phyloP scores from a whole-genome alignment of 495 filamentous ascomycete species.

The Podospora bellae-mahoneyi region DNA sequence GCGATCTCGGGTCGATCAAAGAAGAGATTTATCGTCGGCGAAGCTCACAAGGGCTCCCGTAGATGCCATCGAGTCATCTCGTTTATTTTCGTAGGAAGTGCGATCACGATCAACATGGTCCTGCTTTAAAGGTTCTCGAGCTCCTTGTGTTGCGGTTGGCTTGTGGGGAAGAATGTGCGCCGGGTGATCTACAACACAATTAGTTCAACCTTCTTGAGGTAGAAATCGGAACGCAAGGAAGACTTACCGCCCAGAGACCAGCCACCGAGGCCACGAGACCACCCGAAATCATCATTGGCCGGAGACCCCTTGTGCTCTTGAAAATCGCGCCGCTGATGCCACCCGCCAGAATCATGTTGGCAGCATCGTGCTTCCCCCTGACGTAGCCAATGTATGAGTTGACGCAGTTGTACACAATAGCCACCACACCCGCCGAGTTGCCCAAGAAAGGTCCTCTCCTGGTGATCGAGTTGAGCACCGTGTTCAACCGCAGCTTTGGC shows the following conservation, averaged over 20 bases:
- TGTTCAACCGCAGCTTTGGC: conserved; percentile 87
- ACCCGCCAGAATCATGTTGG: conserved; percentile 83
- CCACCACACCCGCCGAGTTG: conserved; percentile 90
- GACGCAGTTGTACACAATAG: conserved; percentile 89
- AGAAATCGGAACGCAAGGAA: not conserved
- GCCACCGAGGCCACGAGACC: conserved; percentile 81
- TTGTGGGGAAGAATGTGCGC: conserved; percentile 30
- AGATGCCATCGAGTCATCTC: not conserved
- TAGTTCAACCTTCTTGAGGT: conserved; percentile 7
- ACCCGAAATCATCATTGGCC: conserved; percentile 90
- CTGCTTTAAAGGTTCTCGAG: conserved; percentile 14
- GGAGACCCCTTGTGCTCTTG: conserved; percentile 85
- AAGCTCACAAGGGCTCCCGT: not conserved
- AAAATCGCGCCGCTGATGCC: conserved; percentile 87
- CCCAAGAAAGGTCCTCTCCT: conserved; percentile 93
- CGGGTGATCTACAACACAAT: conserved; percentile 27
- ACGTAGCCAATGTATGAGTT: conserved; percentile 86
- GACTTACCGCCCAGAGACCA: conserved; percentile 82
- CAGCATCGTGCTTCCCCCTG: conserved; percentile 84
- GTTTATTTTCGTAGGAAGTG: not conserved
- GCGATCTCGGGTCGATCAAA: conserved; percentile 29
- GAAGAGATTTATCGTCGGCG: conserved; percentile 1
- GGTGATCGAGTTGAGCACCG: conserved; percentile 88
- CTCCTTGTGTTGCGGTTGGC: conserved; percentile 17
- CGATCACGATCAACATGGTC: not conserved